Evolutionary conservation across 441 rosid species (phyloP).

Genomic region (Erysimum pusillum): DNA sequence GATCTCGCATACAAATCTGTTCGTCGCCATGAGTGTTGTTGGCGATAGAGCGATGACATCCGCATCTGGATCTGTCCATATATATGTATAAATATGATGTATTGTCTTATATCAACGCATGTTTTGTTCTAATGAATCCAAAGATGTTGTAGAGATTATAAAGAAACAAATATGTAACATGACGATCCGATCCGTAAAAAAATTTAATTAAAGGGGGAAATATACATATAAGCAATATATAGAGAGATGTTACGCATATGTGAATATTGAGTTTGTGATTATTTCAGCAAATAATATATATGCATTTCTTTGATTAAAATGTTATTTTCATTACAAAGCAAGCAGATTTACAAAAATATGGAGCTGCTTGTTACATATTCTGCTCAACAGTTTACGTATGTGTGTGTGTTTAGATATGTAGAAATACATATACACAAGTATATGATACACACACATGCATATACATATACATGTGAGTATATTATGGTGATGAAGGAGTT

Average conservation of each 20-base stretch:
- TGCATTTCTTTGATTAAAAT: neutral
- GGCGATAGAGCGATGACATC: slow-evolving; percentile 67
- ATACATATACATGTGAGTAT: neutral
- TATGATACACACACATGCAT: neutral
- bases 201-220: neutral
- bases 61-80: slow-evolving; percentile 51
- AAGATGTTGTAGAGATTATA: neutral
- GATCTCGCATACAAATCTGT: slow-evolving; percentile 84
- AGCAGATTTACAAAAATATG: slow-evolving; percentile 1
- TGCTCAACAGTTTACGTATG: slow-evolving; percentile 23
- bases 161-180: slow-evolving; percentile 1
- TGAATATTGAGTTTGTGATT: slow-evolving; percentile 2
- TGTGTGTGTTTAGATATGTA: neutral
- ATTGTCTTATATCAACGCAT: slow-evolving; percentile 1
- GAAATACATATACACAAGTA: neutral
- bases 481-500: slow-evolving; percentile 10
- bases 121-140: slow-evolving; percentile 19
- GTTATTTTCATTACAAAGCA: slow-evolving; percentile 3
- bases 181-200: no score
- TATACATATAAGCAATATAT: slow-evolving; percentile 11
- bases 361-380: slow-evolving; percentile 34
- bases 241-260: neutral
- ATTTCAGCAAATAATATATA: slow-evolving; percentile 4
- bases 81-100: neutral
- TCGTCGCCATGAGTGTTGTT: slow-evolving; percentile 83